Evolutionary conservation across 495 filamentous ascomycete species (phyloP).

Genomic region (Penicillium antarcticum): DNA sequence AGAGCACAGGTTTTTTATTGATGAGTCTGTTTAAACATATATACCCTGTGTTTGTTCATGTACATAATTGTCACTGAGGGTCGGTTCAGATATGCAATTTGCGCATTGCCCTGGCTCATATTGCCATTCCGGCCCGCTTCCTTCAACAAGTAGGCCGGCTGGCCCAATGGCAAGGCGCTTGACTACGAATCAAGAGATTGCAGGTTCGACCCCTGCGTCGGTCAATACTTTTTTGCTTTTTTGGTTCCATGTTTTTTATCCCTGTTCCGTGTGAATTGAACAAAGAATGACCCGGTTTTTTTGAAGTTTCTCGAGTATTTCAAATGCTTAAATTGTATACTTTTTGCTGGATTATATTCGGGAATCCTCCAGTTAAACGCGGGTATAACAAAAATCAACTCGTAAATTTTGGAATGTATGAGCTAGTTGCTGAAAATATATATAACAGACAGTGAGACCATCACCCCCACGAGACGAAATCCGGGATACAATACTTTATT

Average conservation of each 20-base stretch:
- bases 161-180: conserved; percentile 70
- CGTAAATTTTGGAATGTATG: too few relatives aligned
- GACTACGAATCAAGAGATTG: conserved; percentile 67
- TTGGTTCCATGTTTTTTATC: too few relatives aligned
- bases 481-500: too few relatives aligned
- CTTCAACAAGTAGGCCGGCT: conserved; percentile 32
- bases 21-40: too few relatives aligned
- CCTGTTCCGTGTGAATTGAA: too few relatives aligned
- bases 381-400: too few relatives aligned
- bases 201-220: conserved; percentile 42
- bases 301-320: too few relatives aligned
- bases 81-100: background rate
- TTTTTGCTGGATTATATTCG: background rate
- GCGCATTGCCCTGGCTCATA: background rate
- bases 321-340: too few relatives aligned
- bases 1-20: background rate
- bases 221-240: conserved; percentile 25
- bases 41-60: too few relatives aligned
- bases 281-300: too few relatives aligned
- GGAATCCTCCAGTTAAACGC: background rate
- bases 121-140: background rate
- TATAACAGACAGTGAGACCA: background rate
- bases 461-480: too few relatives aligned
- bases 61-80: too few relatives aligned
- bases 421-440: background rate